These are phyloP conservation scores for Solanum ossicruentum DNA, from an alignment of 257 asterid species.

Conservation along the genomic window DNA sequence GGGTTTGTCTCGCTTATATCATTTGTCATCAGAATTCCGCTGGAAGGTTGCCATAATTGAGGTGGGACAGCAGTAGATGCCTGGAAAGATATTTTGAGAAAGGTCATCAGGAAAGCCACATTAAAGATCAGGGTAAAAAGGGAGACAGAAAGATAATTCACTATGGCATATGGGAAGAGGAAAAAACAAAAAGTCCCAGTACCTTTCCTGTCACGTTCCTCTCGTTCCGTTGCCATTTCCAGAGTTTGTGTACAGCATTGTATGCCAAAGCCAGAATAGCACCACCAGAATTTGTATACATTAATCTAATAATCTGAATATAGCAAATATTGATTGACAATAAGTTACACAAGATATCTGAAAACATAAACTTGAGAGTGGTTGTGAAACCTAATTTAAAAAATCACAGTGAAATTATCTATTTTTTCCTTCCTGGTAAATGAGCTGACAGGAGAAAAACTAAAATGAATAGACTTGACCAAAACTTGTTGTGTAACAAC, in stretches of 20 bases:
- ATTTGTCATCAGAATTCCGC: slow-evolving; percentile 54
- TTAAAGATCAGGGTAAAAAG: not conserved
- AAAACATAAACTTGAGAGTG: not conserved
- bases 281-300: slow-evolving; percentile 53
- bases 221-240: slow-evolving; percentile 60
- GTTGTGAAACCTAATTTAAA: not conserved
- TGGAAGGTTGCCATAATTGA: slow-evolving; percentile 59
- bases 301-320: slow-evolving; percentile 45
- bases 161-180: not conserved
- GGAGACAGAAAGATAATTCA: not conserved
- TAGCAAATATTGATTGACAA: not conserved
- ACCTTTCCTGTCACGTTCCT: slow-evolving; percentile 41
- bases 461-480: not conserved
- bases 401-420: not conserved
- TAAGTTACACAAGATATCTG: not conserved
- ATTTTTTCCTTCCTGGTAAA: not conserved
- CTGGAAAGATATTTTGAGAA: slow-evolving; percentile 7
- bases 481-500: not conserved
- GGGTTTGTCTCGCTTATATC: slow-evolving; percentile 43
- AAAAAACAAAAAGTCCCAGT: slow-evolving; percentile 1
- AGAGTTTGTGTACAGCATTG: slow-evolving; percentile 58
- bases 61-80: slow-evolving; percentile 42
- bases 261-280: slow-evolving; percentile 46
- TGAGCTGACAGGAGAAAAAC: not conserved
- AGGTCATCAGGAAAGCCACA: not conserved